Evolutionary conservation across 305 asterid genomes (phyloP), one percentile per base, ranked within the genome.

Genomic region (Stenogyne calaminthoides): DNA sequence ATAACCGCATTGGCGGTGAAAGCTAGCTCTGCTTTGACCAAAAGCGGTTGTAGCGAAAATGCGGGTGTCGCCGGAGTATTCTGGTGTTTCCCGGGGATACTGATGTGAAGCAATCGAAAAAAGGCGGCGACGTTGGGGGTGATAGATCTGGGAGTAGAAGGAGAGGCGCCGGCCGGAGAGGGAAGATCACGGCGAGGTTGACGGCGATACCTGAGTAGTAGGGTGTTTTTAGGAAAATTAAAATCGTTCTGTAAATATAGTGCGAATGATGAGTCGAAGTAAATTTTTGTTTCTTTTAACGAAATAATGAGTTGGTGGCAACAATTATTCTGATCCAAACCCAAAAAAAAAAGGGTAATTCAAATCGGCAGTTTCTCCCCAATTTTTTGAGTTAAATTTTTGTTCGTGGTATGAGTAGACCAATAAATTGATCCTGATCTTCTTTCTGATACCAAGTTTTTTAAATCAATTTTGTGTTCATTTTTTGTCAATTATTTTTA

Each of bases 1-100:
- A 89, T 89, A 91, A 91, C 96, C 8, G 91, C 91, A 70, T 84
- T 89, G 86, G 96, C 93, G 32, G 88, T 88, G 1, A 89, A 89
- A 12, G 96, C 96, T 34, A 84, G 89, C 77, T 83, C 90, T 10
- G 96, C 91, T 11, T 57, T 89, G 64, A 78, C 78, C 9, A 87
- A 84, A 64, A 78, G 77, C 32, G 67, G 77, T 25, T 55, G 80
- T 58, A 72, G 81, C 4, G 80, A 80, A 87, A 83, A 78, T 84
- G 87, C 77, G 83, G 84, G 0, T 81, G 80, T 27, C 80, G 86
- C 64, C 57, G 87, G 81, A 78, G 77, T 69, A 70, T 66, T 2
- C 78, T 72, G 11, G 76, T 63, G 44, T 74, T 80, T 3, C 46
- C 76, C 1, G 77, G 60, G 0, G 85, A 78, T 25, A 72, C n/a